These are phyloP conservation scores for Citrus australasica DNA, from an alignment of 345 rosid genomes.

Conservation along the genomic window DNA sequence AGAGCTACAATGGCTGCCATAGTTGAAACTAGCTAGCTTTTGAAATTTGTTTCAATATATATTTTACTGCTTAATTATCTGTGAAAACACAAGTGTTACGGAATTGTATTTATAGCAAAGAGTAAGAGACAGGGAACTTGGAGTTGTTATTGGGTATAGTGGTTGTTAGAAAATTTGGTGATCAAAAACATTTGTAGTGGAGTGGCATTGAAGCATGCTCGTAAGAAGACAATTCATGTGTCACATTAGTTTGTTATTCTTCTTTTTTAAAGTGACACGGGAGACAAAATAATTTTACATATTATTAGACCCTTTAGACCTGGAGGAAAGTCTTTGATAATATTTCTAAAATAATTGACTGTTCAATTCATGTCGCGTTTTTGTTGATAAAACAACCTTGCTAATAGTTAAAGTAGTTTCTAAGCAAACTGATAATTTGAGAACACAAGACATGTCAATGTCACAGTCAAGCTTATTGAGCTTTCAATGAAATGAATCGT, in stretches of 20 bases:
- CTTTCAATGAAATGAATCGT: too few relatives aligned
- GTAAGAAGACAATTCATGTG: slow-evolving; percentile 9
- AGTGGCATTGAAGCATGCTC: slow-evolving; percentile 27
- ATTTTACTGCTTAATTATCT: background rate
- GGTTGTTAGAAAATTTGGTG: slow-evolving; percentile 67
- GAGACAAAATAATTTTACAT: background rate
- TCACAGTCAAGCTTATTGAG: background rate
- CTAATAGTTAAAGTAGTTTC: slow-evolving; percentile 38
- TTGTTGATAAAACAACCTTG: background rate
- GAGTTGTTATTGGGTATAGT: slow-evolving; percentile 39
- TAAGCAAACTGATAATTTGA: slow-evolving; percentile 24
- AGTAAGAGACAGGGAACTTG: slow-evolving; percentile 9
- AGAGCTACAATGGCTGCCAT: slow-evolving; percentile 28
- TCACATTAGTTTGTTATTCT: slow-evolving; percentile 3
- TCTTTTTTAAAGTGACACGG: background rate
- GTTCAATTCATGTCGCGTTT: background rate
- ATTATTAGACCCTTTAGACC: background rate
- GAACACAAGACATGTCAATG: background rate
- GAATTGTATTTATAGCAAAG: slow-evolving; percentile 21
- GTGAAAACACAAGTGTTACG: background rate
- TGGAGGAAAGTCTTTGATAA: background rate
- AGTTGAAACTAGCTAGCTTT: background rate
- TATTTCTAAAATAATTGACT: background rate
- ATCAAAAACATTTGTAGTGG: slow-evolving; percentile 35
- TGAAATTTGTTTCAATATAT: background rate